Evolutionary conservation across 345 rosid species (phyloP), one percentile per base, ranked within the genome.

Genomic region (Citrus glauca): DNA sequence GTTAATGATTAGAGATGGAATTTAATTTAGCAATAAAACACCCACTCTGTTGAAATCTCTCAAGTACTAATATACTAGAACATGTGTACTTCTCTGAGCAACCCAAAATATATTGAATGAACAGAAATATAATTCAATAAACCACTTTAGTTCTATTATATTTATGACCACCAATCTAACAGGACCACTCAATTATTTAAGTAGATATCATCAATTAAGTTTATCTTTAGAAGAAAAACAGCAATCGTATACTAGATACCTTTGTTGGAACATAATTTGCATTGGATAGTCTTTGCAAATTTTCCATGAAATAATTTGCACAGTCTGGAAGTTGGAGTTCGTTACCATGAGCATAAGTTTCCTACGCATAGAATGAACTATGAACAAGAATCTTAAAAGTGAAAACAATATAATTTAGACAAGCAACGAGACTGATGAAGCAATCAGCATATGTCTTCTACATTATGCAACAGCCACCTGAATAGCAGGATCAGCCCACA

Each of bases 261-360:
- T 92, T 90, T 2, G 99, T 93, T 37, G 99, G 99, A 82, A 91
- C 74, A 85, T 97, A 97, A 87, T 91, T 87, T 35, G 86, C 57
- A 70, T 89, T 93, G 67, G 95, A 91, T 78, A 97, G 80, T 80
- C 99, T 88, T 72, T 86, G 87, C 88, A 94, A 87, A 80, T 91
- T 94, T 79, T 93, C 98, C 99, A 97, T 91, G 84, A 97, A 95
- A 90, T 92, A 97, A 61, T 81, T 80, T 1, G 93, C 83, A 85
- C 98, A 97, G 77, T 97, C 99, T 5, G 99, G 99, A 85, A 97
- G 92, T 86, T 94, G 98, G 83, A 97, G 91, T 85, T 92, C 94
- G 77, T 85, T 88, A 74, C 95, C 94, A 78, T 93, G 92, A 79
- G 87, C 81, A 80, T 88, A 92, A 37, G 98, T 91, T 87, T 97